Evolutionary conservation across 1,284 basidiomycete species (phyloP), one percentile per base, ranked within the genome.

Genomic region (Lignosus rhinocerotis): DNA sequence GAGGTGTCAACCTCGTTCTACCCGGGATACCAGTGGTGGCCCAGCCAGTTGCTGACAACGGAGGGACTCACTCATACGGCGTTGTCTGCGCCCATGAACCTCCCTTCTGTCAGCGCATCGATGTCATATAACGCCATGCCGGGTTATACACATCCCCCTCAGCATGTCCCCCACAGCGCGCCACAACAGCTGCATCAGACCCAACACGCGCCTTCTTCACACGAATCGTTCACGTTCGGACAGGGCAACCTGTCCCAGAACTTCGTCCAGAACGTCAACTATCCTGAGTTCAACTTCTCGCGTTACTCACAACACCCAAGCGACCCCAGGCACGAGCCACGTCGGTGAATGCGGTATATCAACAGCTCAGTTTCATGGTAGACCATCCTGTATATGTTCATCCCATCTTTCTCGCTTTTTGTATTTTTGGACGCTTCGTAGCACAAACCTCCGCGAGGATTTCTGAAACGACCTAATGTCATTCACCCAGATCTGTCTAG

Each of bases 21-120:
- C 70, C 82, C 87, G n/a, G 86, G 84, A 17, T 89, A 86, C 67
- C 86, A 88, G 67, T 89, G 86, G 86, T 90, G 86, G 87, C 84
- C 86, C 16, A 56, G 42, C 21, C 60, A 61, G 53, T 47, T 61
- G 8, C 52, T 45, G 3, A 58, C 51, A 50, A 60, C 64, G 25
- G 63, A 64, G 32, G 63, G 55, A 21, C 59, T 51, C 38, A 56
- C 46, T 49, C 62, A 53, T 47, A 58, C 57, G 55, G 47, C 55
- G n/a, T 21, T 59, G 21, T 45, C 67, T 2, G 53, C 66, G 25
- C 58, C 65, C 17, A 60, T 64, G 59, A 66, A 70, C 31, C 55
- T 66, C 12, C 63, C 67, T 16, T 53, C 63, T 4, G 54, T 58
- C 10, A 59, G 46, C 33, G 55, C 53, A 43, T 53, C 67, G 25